These are phyloP conservation scores for Neonectria hederae DNA, from an alignment of 2,329 filamentous ascomycete species.

Conservation along the genomic window DNA sequence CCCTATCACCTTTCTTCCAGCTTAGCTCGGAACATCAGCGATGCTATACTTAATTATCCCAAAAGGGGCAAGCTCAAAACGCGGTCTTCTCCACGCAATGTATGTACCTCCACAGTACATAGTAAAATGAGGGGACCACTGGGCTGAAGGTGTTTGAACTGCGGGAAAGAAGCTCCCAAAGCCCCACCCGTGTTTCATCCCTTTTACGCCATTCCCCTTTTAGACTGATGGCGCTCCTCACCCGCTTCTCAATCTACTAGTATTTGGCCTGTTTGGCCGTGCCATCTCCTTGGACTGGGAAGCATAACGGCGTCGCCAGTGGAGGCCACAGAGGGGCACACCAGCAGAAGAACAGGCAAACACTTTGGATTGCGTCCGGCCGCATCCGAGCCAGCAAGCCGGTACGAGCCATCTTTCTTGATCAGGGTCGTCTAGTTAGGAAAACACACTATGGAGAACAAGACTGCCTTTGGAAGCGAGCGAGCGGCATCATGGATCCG, in stretches of 20 bases:
- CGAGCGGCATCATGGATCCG: not conserved
- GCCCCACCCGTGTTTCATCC: constrained; percentile 39
- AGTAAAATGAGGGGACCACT: constrained; percentile 6
- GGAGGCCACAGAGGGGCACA: not conserved
- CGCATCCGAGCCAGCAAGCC: not conserved
- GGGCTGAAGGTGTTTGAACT: constrained; percentile 3
- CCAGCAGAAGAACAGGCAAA: not conserved
- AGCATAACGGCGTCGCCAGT: not conserved
- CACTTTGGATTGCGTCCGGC: constrained; percentile 4
- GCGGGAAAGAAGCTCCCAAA: constrained; percentile 18
- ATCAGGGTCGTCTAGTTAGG: not conserved
- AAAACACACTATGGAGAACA: not conserved
- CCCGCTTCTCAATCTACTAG: constrained; percentile 13
- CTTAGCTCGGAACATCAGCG: constrained; percentile 4
- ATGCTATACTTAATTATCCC: constrained; percentile 17
- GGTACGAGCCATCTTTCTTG: constrained; percentile 1
- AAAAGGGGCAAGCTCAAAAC: constrained; percentile 25
- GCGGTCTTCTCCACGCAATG: constrained; percentile 22
- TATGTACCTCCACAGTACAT: constrained; percentile 7
- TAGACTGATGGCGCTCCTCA: constrained; percentile 5
- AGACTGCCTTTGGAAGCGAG: not conserved
- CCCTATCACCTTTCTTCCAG: not conserved
- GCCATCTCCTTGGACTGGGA: not conserved
- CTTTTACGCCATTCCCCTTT: constrained; percentile 30
- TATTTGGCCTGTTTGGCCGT: not conserved